Percentiles rank a stretch among this genome's conserved stretches.
These are phyloP conservation scores for Heimioporus sp. DNA, from an alignment of 768 basidiomycete genomes.

Conservation along the genomic window DNA sequence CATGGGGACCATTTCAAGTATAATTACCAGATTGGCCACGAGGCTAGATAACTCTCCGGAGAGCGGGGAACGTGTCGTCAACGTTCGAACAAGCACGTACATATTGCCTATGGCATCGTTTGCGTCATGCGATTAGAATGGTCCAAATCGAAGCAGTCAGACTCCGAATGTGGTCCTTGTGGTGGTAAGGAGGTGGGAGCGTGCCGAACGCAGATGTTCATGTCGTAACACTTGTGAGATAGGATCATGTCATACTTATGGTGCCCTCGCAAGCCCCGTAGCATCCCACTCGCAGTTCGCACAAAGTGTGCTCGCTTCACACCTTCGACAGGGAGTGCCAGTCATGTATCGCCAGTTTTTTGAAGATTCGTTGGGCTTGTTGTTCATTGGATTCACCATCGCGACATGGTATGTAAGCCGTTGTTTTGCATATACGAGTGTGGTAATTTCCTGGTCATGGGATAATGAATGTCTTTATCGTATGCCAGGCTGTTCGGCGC, in stretches of 20 bases:
- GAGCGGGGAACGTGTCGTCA: too few species aligned
- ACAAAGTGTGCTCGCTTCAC: background rate
- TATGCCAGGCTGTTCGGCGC: conserved; percentile 11
- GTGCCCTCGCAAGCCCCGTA: too few species aligned
- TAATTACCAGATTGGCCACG: too few species aligned
- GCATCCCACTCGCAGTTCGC: background rate
- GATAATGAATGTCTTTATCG: background rate
- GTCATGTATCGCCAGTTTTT: background rate
- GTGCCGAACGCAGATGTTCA: background rate
- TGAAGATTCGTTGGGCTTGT: conserved; percentile 5
- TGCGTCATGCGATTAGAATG: too few species aligned
- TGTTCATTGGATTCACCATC: conserved; percentile 10
- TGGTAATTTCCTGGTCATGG: background rate
- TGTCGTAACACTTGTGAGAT: background rate
- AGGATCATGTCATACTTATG: background rate
- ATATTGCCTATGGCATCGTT: too few species aligned
- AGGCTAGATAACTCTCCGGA: too few species aligned
- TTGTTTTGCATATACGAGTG: too few species aligned
- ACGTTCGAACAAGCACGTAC: too few species aligned
- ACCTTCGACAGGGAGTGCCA: background rate
- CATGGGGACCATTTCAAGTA: too few species aligned
- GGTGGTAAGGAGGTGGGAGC: background rate
- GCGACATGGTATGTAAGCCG: conserved; percentile 14
- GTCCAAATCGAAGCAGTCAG: too few species aligned
- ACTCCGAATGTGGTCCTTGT: too few species aligned